Evolutionary conservation across 148 eudicot genomes (phyloP).

Genomic region (Rhododendron ovatum): DNA sequence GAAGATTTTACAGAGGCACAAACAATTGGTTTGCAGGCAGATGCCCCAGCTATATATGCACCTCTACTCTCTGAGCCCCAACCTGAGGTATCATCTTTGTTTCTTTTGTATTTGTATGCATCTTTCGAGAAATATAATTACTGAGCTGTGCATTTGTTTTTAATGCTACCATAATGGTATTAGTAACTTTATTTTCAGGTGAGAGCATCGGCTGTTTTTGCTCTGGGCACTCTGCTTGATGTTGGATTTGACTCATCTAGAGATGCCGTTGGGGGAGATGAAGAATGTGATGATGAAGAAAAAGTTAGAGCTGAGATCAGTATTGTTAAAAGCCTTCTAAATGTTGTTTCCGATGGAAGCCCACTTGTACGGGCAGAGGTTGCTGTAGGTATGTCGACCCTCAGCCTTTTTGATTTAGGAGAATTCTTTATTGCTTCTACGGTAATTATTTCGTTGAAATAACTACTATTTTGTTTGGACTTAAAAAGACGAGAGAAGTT

Average conservation of each 20-base stretch:
- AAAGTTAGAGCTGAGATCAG: slow-evolving; percentile 64
- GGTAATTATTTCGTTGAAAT: background rate
- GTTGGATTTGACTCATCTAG: slow-evolving; percentile 75
- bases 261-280: slow-evolving; percentile 61
- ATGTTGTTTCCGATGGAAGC: slow-evolving; percentile 91
- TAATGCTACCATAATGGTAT: background rate
- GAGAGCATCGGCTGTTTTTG: slow-evolving; percentile 91
- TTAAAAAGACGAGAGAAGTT: background rate
- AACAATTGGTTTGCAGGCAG: slow-evolving; percentile 61
- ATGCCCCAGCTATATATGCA: slow-evolving; percentile 64
- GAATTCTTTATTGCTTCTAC: background rate
- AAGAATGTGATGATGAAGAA: slow-evolving; percentile 87
- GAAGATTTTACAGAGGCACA: slow-evolving; percentile 90
- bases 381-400: slow-evolving; percentile 69
- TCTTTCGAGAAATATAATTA: background rate
- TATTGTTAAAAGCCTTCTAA: slow-evolving; percentile 69
- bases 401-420: background rate
- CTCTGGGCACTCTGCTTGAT: slow-evolving; percentile 82
- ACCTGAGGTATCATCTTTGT: slow-evolving; percentile 68
- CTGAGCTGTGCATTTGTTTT: slow-evolving; percentile 5
- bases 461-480: background rate
- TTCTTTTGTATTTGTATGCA: background rate
- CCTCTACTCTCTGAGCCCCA: slow-evolving; percentile 74
- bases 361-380: slow-evolving; percentile 94
- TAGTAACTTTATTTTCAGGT: slow-evolving; percentile 43